phyloP scores from a whole-genome alignment of 768 basidiomycete genomes.

The Boletus rufocinnamomeus region DNA sequence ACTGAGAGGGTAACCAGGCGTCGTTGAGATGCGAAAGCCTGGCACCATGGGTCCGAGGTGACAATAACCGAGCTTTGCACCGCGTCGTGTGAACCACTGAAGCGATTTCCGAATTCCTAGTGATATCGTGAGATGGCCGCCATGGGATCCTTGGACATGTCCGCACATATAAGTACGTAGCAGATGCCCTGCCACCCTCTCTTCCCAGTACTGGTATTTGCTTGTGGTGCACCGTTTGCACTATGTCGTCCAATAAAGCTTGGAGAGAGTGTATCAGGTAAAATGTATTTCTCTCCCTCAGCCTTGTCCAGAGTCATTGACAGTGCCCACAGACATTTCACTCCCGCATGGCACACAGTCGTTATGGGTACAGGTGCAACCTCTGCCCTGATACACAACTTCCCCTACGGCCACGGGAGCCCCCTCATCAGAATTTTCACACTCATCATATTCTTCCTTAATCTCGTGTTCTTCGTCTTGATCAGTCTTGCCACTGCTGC shows the following conservation, averaged over 20 bases:
- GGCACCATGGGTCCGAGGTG: background rate
- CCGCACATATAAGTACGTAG: background rate
- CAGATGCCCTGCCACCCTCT: background rate
- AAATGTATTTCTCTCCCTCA: background rate
- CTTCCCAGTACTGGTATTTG: background rate
- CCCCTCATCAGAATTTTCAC: constrained; percentile 38
- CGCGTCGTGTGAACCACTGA: background rate
- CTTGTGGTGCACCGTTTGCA: background rate
- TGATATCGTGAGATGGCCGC: background rate
- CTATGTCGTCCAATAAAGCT: constrained; percentile 31
- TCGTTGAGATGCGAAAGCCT: too few species aligned
- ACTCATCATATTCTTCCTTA: constrained; percentile 41
- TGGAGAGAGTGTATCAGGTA: constrained; percentile 42
- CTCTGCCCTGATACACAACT: constrained; percentile 42
- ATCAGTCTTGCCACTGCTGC: constrained; percentile 37
- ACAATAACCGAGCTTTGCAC: background rate
- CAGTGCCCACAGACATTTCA: constrained; percentile 40
- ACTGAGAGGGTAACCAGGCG: too few species aligned
- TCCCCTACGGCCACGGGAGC: constrained; percentile 43
- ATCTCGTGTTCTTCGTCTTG: constrained; percentile 41
- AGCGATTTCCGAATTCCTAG: background rate
- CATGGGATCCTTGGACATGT: background rate
- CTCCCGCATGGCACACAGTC: constrained; percentile 50
- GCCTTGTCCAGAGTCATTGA: background rate
- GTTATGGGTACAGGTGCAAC: constrained; percentile 50